A percentile compares a stretch with the other conserved stretches of the same genome.
phyloP scores from a whole-genome alignment of 805 yeast species.

The Cephaloascus fragrans region DNA sequence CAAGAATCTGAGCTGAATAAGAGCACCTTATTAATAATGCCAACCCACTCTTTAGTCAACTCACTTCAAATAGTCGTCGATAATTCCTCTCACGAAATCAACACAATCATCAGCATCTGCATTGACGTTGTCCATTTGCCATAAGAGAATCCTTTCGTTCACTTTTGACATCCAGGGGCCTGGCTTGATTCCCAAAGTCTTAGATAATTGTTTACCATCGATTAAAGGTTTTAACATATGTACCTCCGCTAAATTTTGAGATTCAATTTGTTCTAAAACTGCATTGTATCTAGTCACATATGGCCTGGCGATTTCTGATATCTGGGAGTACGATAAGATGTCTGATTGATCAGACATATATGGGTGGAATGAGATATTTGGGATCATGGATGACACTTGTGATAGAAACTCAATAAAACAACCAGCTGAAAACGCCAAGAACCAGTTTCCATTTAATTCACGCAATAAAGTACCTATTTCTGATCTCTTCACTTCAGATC shows the following conservation, averaged over 20 bases:
- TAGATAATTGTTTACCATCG: conserved; percentile 64
- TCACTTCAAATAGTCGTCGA: too few relatives aligned
- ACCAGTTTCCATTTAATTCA: conserved; percentile 42
- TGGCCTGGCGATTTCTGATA: background rate
- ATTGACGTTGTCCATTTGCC: conserved; percentile 80
- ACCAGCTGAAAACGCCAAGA: too few relatives aligned
- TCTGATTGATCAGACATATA: background rate
- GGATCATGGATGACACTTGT: background rate
- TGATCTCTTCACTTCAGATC: conserved; percentile 29
- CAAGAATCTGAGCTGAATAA: too few relatives aligned
- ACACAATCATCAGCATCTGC: too few relatives aligned
- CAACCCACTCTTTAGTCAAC: too few relatives aligned
- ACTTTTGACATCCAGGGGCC: conserved; percentile 80
- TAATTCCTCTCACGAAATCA: too few relatives aligned
- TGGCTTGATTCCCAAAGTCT: conserved; percentile 46
- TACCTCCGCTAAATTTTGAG: conserved; percentile 27
- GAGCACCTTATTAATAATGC: too few relatives aligned
- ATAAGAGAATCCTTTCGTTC: conserved; percentile 44
- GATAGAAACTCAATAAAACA: conserved; percentile 20
- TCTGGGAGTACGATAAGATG: background rate
- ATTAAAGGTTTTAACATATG: conserved; percentile 52
- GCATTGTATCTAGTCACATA: conserved; percentile 5
- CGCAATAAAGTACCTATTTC: conserved; percentile 53
- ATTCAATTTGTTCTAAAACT: conserved; percentile 15
- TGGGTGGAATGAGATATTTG: background rate